Evolutionary conservation across 768 basidiomycete genomes (phyloP).

Genomic region (Mycena indigotica): DNA sequence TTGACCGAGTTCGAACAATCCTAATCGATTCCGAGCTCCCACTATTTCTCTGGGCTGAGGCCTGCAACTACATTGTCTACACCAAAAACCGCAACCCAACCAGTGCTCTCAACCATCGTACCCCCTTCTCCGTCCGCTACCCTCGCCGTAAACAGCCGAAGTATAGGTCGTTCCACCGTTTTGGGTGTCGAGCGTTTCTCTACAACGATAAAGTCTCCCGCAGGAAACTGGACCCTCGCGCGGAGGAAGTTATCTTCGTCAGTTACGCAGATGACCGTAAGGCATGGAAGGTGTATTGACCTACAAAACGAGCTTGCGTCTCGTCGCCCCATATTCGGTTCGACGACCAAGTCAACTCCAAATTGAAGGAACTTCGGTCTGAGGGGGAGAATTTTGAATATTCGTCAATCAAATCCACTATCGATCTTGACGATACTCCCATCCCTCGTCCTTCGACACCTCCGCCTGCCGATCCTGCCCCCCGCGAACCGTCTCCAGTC

Average conservation of each 20-base stretch:
- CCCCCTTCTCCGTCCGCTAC: conserved; percentile 17
- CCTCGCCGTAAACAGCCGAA: conserved; percentile 14
- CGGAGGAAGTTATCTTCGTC: conserved; percentile 18
- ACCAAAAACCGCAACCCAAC: conserved; percentile 25
- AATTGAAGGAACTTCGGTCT: conserved; percentile 5
- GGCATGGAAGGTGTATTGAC: conserved; percentile 21
- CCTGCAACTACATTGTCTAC: conserved; percentile 18
- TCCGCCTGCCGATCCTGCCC: background rate
- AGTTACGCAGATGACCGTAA: conserved; percentile 18
- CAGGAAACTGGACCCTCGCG: conserved; percentile 20
- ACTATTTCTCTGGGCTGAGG: conserved; percentile 28
- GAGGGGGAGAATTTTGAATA: conserved; percentile 16
- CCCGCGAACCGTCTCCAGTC: background rate
- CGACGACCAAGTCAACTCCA: conserved; percentile 13
- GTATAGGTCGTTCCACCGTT: conserved; percentile 22
- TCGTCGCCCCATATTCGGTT: conserved; percentile 22
- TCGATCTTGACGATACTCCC: background rate
- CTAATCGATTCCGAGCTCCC: conserved; percentile 24
- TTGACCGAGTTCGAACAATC: conserved; percentile 27
- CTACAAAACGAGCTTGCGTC: conserved; percentile 10
- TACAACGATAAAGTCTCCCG: conserved; percentile 5
- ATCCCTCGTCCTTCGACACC: conserved; percentile 1
- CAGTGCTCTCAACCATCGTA: conserved; percentile 10
- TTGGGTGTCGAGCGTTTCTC: conserved; percentile 27
- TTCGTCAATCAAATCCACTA: background rate